A percentile compares a stretch with the other conserved stretches of the same genome.
phyloP scores from a whole-genome alignment of 177 flowering plant genomes.

The Vitis hybrid region DNA sequence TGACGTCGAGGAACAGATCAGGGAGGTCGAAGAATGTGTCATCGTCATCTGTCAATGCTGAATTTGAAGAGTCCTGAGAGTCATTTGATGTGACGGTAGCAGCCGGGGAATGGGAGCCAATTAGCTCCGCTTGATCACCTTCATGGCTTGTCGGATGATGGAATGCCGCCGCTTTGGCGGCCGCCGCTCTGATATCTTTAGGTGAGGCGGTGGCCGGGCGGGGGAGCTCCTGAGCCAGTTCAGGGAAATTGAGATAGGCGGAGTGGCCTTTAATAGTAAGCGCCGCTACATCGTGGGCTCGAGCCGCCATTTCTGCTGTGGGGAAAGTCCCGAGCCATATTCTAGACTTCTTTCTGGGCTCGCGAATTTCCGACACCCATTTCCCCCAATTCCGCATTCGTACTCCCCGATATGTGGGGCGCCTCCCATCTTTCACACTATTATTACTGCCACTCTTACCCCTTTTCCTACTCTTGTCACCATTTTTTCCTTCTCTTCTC shows the following conservation, averaged over 20 bases:
- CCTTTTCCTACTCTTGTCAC: not conserved
- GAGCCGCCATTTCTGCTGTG: constrained; percentile 37
- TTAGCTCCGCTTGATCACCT: not conserved
- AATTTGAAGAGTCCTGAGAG: constrained; percentile 1
- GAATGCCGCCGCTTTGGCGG: constrained; percentile 27
- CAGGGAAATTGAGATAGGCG: constrained; percentile 34
- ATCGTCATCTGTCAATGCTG: constrained; percentile 7
- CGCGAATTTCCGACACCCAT: constrained; percentile 39
- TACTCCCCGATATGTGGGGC: constrained; percentile 28
- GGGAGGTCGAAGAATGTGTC: constrained; percentile 28
- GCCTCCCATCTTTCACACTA: constrained; percentile 7
- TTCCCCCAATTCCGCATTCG: constrained; percentile 39
- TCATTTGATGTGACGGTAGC: constrained; percentile 8
- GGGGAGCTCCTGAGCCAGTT: constrained; percentile 26
- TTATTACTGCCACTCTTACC: not conserved
- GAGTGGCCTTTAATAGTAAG: constrained; percentile 26
- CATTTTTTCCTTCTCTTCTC: not conserved
- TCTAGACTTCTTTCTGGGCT: constrained; percentile 33
- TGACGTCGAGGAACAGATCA: constrained; percentile 16
- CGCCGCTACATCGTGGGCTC: constrained; percentile 39
- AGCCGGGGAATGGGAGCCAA: constrained; percentile 5
- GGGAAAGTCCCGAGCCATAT: constrained; percentile 38
- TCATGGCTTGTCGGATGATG: not conserved
- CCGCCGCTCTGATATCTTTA: constrained; percentile 32
- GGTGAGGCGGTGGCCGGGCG: constrained; percentile 27